These are phyloP conservation scores for Russula ochroleuca DNA, from an alignment of 768 basidiomycete genomes.

Conservation along the genomic window DNA sequence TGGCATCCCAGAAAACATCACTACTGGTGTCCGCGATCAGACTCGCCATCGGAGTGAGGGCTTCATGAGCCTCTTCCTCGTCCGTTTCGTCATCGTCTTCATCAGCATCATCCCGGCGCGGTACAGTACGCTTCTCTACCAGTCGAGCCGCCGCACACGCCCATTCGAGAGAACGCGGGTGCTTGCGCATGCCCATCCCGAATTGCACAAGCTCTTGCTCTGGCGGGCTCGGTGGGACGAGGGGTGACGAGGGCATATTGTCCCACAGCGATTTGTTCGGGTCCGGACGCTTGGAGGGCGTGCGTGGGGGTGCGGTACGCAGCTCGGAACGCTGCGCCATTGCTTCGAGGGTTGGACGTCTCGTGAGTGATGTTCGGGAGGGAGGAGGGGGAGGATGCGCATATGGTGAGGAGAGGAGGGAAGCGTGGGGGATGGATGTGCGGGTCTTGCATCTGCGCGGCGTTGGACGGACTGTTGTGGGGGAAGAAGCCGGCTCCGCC, in stretches of 20 bases:
- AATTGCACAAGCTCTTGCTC: conserved; percentile 33
- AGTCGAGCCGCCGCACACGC: conserved; percentile 38
- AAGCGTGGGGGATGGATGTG: conserved; percentile 1
- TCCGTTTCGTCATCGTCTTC: conserved; percentile 50
- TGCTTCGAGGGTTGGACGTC: conserved; percentile 34
- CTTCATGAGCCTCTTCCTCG: conserved; percentile 55
- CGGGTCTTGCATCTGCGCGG: conserved; percentile 8
- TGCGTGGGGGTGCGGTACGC: conserved; percentile 28
- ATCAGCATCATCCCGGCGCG: conserved; percentile 22
- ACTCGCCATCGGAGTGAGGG: conserved; percentile 52
- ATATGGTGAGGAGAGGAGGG: conserved; percentile 23
- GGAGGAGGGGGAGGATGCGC: not conserved
- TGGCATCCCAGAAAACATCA: conserved; percentile 11
- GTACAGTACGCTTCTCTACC: conserved; percentile 41
- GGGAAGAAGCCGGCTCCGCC: not conserved
- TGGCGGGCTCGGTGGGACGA: conserved; percentile 25
- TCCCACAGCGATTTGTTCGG: conserved; percentile 28
- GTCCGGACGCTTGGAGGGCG: conserved; percentile 26
- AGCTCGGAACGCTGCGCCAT: conserved; percentile 36
- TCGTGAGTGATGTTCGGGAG: conserved; percentile 13
- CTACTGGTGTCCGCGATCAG: conserved; percentile 3
- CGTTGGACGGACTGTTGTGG: conserved; percentile 1
- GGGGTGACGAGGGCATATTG: conserved; percentile 25
- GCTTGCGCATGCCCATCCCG: conserved; percentile 24
- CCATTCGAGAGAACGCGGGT: conserved; percentile 36